Evolutionary conservation across 2,329 filamentous ascomycete genomes (phyloP).

Genomic region (Paracoccidioides lutzii): DNA sequence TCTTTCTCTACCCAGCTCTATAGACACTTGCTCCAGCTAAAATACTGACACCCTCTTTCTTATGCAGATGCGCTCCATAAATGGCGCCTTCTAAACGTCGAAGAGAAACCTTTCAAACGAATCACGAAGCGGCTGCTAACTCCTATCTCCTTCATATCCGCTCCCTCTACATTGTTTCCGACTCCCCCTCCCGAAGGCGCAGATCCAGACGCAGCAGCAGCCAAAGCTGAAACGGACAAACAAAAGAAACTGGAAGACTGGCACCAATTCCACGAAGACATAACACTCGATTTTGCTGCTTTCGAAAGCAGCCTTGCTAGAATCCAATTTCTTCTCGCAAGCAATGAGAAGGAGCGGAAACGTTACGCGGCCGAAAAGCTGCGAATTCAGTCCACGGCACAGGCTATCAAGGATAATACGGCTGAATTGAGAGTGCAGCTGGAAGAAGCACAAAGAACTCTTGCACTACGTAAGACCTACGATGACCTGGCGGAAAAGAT

Average conservation of each 20-base stretch:
- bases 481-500: slow-evolving; percentile 83
- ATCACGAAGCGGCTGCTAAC: slow-evolving; percentile 68
- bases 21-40: too few species aligned
- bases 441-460: slow-evolving; percentile 59
- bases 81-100: slow-evolving; percentile 70
- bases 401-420: slow-evolving; percentile 65
- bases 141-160: slow-evolving; percentile 50
- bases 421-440: slow-evolving; percentile 59
- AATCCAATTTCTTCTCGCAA: slow-evolving; percentile 72
- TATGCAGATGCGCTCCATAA: slow-evolving; percentile 66
- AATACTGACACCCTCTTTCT: not conserved
- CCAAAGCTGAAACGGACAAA: slow-evolving; percentile 33
- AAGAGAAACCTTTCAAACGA: slow-evolving; percentile 84
- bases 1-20: slow-evolving; percentile 4
- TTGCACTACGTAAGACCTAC: slow-evolving; percentile 70
- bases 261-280: slow-evolving; percentile 64
- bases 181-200: slow-evolving; percentile 54
- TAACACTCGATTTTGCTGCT: slow-evolving; percentile 75
- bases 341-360: slow-evolving; percentile 70
- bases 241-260: slow-evolving; percentile 44
- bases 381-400: slow-evolving; percentile 64
- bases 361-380: slow-evolving; percentile 72
- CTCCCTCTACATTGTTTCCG: slow-evolving; percentile 43
- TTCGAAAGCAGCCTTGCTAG: slow-evolving; percentile 78
- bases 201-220: slow-evolving; percentile 30